These are phyloP conservation scores for Gelatoporia subvermispora DNA, from an alignment of 768 basidiomycete species.

Conservation along the genomic window DNA sequence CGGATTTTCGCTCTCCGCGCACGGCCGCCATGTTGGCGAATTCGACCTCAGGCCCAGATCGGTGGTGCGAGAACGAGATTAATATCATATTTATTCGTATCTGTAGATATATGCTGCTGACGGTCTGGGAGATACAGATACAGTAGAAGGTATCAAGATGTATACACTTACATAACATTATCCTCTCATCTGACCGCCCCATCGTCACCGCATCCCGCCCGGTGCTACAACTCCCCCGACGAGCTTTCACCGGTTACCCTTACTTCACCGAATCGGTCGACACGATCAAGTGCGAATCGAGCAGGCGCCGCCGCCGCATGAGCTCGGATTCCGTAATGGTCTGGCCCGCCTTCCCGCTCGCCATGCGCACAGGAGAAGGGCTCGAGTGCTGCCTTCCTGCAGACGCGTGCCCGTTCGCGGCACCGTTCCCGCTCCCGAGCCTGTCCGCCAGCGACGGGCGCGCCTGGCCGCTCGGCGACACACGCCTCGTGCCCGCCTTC, in stretches of 20 bases:
- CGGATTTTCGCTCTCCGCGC: too few relatives aligned
- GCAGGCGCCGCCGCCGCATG: constrained; percentile 70
- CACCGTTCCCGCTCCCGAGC: neutral
- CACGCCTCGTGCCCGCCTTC: neutral
- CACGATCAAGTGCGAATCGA: constrained; percentile 52
- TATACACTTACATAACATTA: too few relatives aligned
- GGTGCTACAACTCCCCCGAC: neutral
- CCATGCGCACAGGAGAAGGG: constrained; percentile 1
- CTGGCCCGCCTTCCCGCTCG: constrained; percentile 44
- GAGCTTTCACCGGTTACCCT: neutral
- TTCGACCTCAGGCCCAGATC: too few relatives aligned
- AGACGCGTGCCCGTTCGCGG: neutral
- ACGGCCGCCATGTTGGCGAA: too few relatives aligned
- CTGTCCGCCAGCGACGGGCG: neutral
- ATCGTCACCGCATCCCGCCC: too few relatives aligned
- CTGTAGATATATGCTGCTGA: too few relatives aligned
- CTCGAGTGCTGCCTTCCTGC: neutral
- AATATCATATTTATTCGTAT: too few relatives aligned
- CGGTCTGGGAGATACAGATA: too few relatives aligned
- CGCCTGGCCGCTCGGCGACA: neutral
- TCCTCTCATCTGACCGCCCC: too few relatives aligned
- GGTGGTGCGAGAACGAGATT: too few relatives aligned
- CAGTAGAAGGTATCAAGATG: too few relatives aligned
- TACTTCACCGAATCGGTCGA: constrained; percentile 11
- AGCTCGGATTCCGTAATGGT: constrained; percentile 75